These are phyloP conservation scores for Elsinoe perseae DNA, from an alignment of 2,329 filamentous ascomycete species.

Conservation along the genomic window DNA sequence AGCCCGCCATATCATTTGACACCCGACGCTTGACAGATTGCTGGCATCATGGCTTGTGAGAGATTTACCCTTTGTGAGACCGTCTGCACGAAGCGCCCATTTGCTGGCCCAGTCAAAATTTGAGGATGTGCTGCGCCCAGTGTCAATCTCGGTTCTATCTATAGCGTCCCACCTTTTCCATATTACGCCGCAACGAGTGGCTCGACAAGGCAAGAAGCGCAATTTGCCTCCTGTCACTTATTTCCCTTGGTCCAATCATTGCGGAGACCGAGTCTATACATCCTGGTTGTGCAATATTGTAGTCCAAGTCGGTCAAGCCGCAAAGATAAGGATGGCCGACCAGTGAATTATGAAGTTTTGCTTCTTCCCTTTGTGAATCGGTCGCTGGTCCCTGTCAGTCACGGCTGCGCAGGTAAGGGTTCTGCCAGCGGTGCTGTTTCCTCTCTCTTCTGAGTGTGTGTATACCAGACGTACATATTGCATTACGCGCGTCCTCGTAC, in stretches of 20 bases:
- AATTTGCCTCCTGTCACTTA: slow-evolving; percentile 14
- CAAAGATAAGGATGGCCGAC: slow-evolving; percentile 5
- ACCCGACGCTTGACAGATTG: slow-evolving; percentile 1
- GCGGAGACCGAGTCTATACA: neutral
- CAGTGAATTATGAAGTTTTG: neutral
- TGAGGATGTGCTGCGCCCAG: slow-evolving; percentile 10
- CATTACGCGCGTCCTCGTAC: neutral
- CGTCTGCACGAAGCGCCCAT: neutral
- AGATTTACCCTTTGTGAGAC: neutral
- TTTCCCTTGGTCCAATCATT: slow-evolving; percentile 1
- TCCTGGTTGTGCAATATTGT: slow-evolving; percentile 1
- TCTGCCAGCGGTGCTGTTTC: no score
- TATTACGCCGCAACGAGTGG: neutral
- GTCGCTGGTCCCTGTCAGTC: no score
- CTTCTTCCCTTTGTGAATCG: neutral
- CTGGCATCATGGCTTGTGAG: neutral
- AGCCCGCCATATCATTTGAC: neutral
- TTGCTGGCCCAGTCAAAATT: neutral
- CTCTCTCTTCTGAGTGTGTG: no score
- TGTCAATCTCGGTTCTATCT: slow-evolving; percentile 14
- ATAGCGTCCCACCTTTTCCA: slow-evolving; percentile 10
- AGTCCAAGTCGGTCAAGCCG: neutral
- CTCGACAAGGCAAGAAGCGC: slow-evolving; percentile 8
- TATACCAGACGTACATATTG: neutral
- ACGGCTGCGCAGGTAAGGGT: neutral